Conservation (phyloP, 176 grass and related monocot species). For the Juncus effusus region DNA sequence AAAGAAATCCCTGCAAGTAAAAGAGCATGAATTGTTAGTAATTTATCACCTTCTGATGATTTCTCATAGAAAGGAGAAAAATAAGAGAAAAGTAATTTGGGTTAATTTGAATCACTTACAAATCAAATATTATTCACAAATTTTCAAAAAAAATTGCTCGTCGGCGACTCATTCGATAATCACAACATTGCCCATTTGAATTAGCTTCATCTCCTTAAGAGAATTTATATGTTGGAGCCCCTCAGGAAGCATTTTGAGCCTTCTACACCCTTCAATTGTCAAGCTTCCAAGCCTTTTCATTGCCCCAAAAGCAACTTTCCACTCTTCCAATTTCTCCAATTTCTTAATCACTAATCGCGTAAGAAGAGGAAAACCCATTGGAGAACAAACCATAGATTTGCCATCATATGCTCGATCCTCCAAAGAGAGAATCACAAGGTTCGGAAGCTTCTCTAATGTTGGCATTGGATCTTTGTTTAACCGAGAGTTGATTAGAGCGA, state of each 20-base stretch:
- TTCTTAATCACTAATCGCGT: constrained; percentile 41
- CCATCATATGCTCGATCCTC: constrained; percentile 35
- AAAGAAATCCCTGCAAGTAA: neutral
- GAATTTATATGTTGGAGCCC: constrained; percentile 28
- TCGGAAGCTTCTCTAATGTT: constrained; percentile 31
- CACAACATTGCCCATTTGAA: constrained; percentile 24
- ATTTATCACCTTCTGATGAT: neutral
- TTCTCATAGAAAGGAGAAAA: constrained; percentile 13
- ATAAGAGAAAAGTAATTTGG: neutral
- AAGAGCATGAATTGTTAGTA: neutral
- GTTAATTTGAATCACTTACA: constrained; percentile 24
- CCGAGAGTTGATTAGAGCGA: constrained; percentile 26
- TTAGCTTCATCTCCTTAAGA: constrained; percentile 26
- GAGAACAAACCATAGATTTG: constrained; percentile 29
- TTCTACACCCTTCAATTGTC: constrained; percentile 40
- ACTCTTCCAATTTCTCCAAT: constrained; percentile 37
- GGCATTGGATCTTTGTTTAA: constrained; percentile 30
- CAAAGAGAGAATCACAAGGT: constrained; percentile 28
- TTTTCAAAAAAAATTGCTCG: neutral
- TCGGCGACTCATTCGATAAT: constrained; percentile 16
- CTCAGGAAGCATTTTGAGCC: constrained; percentile 31
- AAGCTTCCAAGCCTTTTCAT: constrained; percentile 42
- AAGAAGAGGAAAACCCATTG: constrained; percentile 39
- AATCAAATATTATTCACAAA: constrained; percentile 2
- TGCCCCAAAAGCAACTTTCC: constrained; percentile 31